Evolutionary conservation across 2,329 filamentous ascomycete species (phyloP).

Genomic region (Eutypella sp.): DNA sequence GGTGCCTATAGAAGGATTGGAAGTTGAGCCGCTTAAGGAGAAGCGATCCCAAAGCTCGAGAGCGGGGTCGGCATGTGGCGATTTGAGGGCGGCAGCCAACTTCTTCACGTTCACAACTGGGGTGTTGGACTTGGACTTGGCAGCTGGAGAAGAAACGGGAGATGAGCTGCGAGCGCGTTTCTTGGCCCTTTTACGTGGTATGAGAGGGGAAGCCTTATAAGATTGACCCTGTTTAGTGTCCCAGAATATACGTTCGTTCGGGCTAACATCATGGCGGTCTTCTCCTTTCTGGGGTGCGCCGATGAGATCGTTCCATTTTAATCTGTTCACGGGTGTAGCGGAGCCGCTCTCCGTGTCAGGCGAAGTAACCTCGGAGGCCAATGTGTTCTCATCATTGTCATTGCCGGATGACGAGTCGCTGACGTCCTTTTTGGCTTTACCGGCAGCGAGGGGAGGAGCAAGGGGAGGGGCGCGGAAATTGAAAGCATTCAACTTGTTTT

Average conservation of each 20-base stretch:
- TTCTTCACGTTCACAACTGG: slow-evolving; percentile 53
- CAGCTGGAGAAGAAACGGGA: slow-evolving; percentile 61
- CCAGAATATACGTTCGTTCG: slow-evolving; percentile 59
- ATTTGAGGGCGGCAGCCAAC: slow-evolving; percentile 55
- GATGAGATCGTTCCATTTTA: slow-evolving; percentile 56
- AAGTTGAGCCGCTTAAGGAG: slow-evolving; percentile 45
- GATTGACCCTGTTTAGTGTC: slow-evolving; percentile 43
- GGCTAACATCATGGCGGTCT: slow-evolving; percentile 46
- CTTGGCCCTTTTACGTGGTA: slow-evolving; percentile 44
- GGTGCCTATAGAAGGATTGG: slow-evolving; percentile 38
- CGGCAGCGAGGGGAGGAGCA: slow-evolving; percentile 24
- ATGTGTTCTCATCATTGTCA: slow-evolving; percentile 6
- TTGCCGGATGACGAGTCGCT: slow-evolving; percentile 10
- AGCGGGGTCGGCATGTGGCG: slow-evolving; percentile 67
- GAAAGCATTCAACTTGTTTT: slow-evolving; percentile 54
- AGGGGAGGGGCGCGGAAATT: slow-evolving; percentile 46
- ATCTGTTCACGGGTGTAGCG: slow-evolving; percentile 45
- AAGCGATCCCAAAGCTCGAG: slow-evolving; percentile 75
- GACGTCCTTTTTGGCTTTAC: slow-evolving; percentile 15
- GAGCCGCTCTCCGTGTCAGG: slow-evolving; percentile 22
- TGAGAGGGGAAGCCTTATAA: slow-evolving; percentile 42
- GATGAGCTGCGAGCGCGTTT: slow-evolving; percentile 74
- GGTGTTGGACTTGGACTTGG: slow-evolving; percentile 35
- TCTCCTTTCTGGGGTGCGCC: slow-evolving; percentile 39
- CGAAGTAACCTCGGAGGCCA: slow-evolving; percentile 10